Evolutionary conservation across 257 asterid genomes (phyloP).

Genomic region (Catharanthus roseus): DNA sequence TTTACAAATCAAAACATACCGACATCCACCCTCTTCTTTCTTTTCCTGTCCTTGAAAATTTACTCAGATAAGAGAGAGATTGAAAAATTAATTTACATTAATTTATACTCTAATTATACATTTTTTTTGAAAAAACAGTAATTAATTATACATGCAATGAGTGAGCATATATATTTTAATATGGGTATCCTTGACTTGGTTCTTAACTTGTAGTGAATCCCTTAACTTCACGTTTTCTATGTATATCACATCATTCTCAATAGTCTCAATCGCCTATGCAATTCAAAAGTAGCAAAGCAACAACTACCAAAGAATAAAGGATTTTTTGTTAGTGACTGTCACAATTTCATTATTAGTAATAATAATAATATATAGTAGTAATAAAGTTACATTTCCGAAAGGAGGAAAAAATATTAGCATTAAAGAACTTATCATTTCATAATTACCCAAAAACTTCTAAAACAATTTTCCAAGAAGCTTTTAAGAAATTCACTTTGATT

Average conservation of each 20-base stretch:
- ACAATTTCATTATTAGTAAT: neutral
- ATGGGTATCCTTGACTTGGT: no score
- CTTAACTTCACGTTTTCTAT: neutral
- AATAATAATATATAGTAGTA: neutral
- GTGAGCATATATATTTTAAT: no score
- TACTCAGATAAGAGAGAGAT: no score
- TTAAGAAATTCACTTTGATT: neutral
- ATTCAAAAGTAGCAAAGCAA: neutral
- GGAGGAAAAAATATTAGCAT: neutral
- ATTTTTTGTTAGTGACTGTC: neutral
- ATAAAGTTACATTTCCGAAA: neutral
- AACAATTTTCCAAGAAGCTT: neutral
- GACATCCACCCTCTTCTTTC: no score
- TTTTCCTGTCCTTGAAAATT: no score
- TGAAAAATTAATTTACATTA: no score
- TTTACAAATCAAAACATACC: no score
- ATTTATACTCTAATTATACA: no score
- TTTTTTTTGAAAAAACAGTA: no score
- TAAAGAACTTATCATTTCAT: slow-evolving; percentile 6
- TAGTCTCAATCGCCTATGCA: neutral
- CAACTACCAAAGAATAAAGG: neutral
- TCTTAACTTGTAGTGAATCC: no score
- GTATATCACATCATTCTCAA: slow-evolving; percentile 8
- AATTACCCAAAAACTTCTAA: neutral
- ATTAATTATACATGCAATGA: no score